These are phyloP conservation scores for Chlorella ohadii DNA, from an alignment of 139 green algal species.

Conservation along the genomic window DNA sequence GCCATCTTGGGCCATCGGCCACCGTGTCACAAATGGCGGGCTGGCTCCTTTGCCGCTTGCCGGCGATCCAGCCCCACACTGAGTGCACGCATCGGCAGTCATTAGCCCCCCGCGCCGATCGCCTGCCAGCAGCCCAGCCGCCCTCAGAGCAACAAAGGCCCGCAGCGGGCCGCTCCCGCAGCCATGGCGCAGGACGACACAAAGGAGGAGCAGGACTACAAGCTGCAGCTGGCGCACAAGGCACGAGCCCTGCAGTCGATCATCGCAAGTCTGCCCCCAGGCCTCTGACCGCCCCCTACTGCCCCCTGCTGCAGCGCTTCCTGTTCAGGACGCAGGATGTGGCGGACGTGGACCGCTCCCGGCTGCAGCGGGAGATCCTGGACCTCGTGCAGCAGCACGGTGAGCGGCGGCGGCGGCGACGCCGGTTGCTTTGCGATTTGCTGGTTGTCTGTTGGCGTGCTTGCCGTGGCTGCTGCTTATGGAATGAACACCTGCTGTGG, in stretches of 20 bases:
- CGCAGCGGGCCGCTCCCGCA: not conserved
- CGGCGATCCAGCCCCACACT: too few species aligned
- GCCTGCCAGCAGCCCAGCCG: too few species aligned
- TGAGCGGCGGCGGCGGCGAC: conserved; percentile 29
- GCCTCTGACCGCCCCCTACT: conserved; percentile 1
- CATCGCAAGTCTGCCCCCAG: not conserved
- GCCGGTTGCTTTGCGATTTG: not conserved
- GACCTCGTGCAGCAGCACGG: conserved; percentile 53
- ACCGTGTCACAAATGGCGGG: too few species aligned
- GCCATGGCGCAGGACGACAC: too few species aligned
- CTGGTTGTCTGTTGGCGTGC: too few species aligned
- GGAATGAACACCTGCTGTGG: too few species aligned
- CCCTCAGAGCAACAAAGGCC: too few species aligned
- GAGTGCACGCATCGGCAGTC: too few species aligned
- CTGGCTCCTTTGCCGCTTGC: too few species aligned
- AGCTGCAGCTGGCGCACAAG: conserved; percentile 68
- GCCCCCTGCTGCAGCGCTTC: conserved; percentile 63
- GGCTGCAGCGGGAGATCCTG: conserved; percentile 59
- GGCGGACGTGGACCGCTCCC: conserved; percentile 49
- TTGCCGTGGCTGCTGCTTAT: too few species aligned
- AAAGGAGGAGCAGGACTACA: conserved; percentile 56
- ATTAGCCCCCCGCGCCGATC: too few species aligned
- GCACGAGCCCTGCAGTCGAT: conserved; percentile 22
- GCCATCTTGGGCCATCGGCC: too few species aligned
- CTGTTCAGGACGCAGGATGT: conserved; percentile 52